These are phyloP conservation scores for Epichloe sibirici DNA, from an alignment of 2,329 filamentous ascomycete species.

Conservation along the genomic window DNA sequence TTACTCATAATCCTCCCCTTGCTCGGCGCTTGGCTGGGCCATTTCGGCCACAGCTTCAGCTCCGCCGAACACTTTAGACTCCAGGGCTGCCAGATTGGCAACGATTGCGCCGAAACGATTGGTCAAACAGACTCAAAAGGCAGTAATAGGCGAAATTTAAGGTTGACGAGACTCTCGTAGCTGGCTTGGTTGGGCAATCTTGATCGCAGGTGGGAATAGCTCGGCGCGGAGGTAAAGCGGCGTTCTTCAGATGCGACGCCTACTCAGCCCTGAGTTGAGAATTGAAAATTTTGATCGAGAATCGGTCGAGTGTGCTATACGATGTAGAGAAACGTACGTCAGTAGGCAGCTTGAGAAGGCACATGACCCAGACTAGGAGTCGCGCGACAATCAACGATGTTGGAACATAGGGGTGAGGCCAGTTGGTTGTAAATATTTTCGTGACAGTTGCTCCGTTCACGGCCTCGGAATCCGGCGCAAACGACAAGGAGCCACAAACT, in stretches of 20 bases:
- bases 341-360: not conserved
- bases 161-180: not conserved
- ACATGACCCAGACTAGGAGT: not conserved
- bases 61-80: conserved; percentile 48
- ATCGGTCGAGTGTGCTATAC: not conserved
- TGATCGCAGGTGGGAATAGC: not conserved
- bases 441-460: conserved; percentile 22
- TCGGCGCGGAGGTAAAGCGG: not conserved
- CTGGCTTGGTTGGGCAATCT: not conserved
- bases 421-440: conserved; percentile 18
- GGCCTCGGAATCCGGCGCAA: conserved; percentile 22
- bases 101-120: not conserved
- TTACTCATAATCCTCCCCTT: conserved; percentile 55
- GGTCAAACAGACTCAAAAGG: not conserved
- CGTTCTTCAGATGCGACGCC: not conserved
- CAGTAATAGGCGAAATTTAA: not conserved
- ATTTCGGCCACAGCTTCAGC: conserved; percentile 56
- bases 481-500: not conserved
- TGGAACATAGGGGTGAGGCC: conserved; percentile 3
- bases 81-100: conserved; percentile 49
- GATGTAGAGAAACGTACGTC: not conserved
- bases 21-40: conserved; percentile 55
- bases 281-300: not conserved
- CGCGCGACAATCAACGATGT: conserved; percentile 8
- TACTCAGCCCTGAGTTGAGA: not conserved